Base-by-base conservation (phyloP, 805 yeast genomes). In the Starmerella sp. region DNA sequence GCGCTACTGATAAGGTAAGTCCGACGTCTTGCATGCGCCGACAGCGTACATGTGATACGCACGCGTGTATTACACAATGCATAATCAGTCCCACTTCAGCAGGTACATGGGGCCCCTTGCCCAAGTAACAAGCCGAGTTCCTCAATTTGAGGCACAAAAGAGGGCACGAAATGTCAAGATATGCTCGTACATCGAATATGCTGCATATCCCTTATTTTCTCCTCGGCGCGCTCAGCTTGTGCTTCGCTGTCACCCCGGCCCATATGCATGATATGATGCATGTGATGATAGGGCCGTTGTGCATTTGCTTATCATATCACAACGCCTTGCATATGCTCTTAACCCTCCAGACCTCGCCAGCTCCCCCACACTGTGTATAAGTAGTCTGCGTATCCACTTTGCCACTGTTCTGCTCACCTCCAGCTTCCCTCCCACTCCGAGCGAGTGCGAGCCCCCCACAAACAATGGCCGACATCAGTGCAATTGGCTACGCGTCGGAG, bases 241-340 rank as follows among this genome's bases (percentile, higher is more conserved):
- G 11, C 11, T 10, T 10, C 35, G 35, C 35, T 8, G 35, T 10
- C 8, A 32, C 35, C 38, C 38, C 13, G 38, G 29, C 5, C 15
- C 43, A 5, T 17, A 17, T 17, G 43, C 43, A 11, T 11, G 13
- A 29, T 28, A 6, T 14, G 29, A 14, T 30, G 48, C 48, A 31
- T 30, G 36, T 44, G 36, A 30, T 44, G 36, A 31, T n/a, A 22
- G 17, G 30, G 36, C 36, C 5, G 6, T 4, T 14, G 15, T 46
- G 49, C 39, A 15, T 34, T 5, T 46, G 49, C 49, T 32, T 34
- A 34, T 32, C 49, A 46, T 46, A 46, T 46, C 49, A 14, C 29
- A 5, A 10, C 4, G 11, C 22, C 48, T 13, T 46, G 49, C 49
- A 46, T 46, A 46, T 34, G 6, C 6, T 31, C 22, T 39, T 11